phyloP scores from a whole-genome alignment of 495 filamentous ascomycete species.

The Penicillium pulvis region DNA sequence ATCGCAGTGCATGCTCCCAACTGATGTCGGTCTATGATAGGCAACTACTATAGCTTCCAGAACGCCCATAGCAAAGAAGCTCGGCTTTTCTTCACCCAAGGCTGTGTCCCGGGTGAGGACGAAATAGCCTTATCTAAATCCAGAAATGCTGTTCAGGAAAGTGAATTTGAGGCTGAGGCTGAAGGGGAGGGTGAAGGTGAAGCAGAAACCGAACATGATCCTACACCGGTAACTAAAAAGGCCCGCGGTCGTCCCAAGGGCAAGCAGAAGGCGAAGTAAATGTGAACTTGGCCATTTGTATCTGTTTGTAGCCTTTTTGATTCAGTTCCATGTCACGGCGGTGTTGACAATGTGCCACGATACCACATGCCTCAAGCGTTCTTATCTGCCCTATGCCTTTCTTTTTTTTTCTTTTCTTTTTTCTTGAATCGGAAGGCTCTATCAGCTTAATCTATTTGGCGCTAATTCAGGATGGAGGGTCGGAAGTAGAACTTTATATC shows the following conservation, averaged over 20 bases:
- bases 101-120: conserved; percentile 54
- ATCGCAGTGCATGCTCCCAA: background rate
- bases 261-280: conserved; percentile 40
- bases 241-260: conserved; percentile 42
- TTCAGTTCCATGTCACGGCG: conserved; percentile 12
- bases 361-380: conserved; percentile 23
- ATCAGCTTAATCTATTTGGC: conserved; percentile 8
- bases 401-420: background rate
- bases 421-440: conserved; percentile 6
- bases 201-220: conserved; percentile 11
- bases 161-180: conserved; percentile 22
- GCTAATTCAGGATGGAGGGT: background rate
- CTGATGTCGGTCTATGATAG: conserved; percentile 41
- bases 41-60: conserved; percentile 81
- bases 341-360: conserved; percentile 25
- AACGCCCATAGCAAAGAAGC: conserved; percentile 69
- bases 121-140: conserved; percentile 32
- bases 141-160: conserved; percentile 29
- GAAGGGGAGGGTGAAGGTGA: conserved; percentile 28
- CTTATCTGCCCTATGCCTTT: background rate
- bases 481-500: background rate
- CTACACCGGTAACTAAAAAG: conserved; percentile 12
- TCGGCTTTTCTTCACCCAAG: conserved; percentile 84
- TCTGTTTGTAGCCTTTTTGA: conserved; percentile 2
- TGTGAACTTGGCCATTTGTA: background rate